A percentile compares a stretch with the other conserved stretches of the same genome.
Conservation (phyloP, 306 rosid species). For the Oxytropis ochrocephala region DNA sequence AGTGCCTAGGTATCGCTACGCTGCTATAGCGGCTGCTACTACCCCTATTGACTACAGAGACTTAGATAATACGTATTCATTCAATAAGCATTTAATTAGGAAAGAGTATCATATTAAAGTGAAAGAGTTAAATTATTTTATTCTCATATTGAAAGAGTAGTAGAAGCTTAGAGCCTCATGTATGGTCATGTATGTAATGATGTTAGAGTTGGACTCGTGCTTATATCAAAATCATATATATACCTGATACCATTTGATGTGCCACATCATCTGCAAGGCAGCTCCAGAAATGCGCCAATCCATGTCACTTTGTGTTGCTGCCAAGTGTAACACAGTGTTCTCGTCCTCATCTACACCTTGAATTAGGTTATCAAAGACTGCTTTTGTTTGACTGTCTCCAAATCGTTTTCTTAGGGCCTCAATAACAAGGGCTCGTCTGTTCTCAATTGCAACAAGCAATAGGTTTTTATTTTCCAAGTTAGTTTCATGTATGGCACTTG, state of each 20-base stretch:
- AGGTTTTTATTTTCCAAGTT: constrained; percentile 10
- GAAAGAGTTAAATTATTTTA: no score
- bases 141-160: no score
- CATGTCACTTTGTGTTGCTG: background rate
- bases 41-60: no score
- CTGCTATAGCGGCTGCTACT: no score
- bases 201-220: background rate
- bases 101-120: no score
- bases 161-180: no score
- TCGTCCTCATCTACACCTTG: background rate
- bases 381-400: background rate
- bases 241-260: constrained; percentile 36
- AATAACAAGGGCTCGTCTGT: background rate
- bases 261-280: constrained; percentile 35
- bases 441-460: constrained; percentile 15
- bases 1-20: no score
- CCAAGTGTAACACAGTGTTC: constrained; percentile 19
- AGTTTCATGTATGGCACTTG: constrained; percentile 10
- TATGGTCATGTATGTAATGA: no score
- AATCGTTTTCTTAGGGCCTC: background rate
- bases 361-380: background rate
- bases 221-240: background rate
- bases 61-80: no score
- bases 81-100: no score
- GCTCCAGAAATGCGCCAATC: constrained; percentile 22